A percentile compares a stretch with the other conserved stretches of the same genome.
These are phyloP conservation scores for Cajanus cajan DNA, from an alignment of 306 rosid genomes.

Conservation along the genomic window DNA sequence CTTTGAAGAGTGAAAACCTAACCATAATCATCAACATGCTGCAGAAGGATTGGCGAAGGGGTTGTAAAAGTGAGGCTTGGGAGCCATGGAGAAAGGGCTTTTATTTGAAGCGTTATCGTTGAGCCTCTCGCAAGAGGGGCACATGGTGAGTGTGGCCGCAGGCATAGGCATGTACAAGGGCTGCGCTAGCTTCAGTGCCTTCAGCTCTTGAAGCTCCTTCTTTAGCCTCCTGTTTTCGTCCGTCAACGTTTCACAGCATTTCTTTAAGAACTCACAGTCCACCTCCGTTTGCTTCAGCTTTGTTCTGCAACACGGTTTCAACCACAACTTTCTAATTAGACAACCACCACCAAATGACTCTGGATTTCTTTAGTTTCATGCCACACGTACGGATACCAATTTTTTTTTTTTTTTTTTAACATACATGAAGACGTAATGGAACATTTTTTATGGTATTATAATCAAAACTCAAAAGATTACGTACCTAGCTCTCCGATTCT, in stretches of 20 bases:
- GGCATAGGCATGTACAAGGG: slow-evolving; percentile 91
- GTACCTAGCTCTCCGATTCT: slow-evolving; percentile 96
- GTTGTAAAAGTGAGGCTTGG: slow-evolving; percentile 67
- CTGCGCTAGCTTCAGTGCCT: slow-evolving; percentile 61
- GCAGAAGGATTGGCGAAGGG: slow-evolving; percentile 85
- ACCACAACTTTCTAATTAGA: background rate
- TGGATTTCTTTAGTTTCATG: background rate
- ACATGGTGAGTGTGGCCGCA: slow-evolving; percentile 81
- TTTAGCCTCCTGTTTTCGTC: slow-evolving; percentile 86
- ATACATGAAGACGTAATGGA: background rate
- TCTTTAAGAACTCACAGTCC: slow-evolving; percentile 87
- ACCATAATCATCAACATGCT: slow-evolving; percentile 56
- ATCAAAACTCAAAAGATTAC: background rate
- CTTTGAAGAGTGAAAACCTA: background rate
- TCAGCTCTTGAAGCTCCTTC: slow-evolving; percentile 82
- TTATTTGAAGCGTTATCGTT: slow-evolving; percentile 38
- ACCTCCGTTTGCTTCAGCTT: slow-evolving; percentile 97
- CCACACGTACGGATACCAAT: background rate
- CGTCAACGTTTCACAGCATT: slow-evolving; percentile 83
- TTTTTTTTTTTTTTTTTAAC: background rate
- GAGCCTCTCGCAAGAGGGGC: slow-evolving; percentile 87
- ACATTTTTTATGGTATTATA: background rate
- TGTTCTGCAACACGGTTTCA: too few relatives aligned
- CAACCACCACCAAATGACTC: background rate
- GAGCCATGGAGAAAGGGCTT: slow-evolving; percentile 62